These are phyloP conservation scores for Erodium maritimum DNA, from an alignment of 345 rosid species.

Conservation along the genomic window DNA sequence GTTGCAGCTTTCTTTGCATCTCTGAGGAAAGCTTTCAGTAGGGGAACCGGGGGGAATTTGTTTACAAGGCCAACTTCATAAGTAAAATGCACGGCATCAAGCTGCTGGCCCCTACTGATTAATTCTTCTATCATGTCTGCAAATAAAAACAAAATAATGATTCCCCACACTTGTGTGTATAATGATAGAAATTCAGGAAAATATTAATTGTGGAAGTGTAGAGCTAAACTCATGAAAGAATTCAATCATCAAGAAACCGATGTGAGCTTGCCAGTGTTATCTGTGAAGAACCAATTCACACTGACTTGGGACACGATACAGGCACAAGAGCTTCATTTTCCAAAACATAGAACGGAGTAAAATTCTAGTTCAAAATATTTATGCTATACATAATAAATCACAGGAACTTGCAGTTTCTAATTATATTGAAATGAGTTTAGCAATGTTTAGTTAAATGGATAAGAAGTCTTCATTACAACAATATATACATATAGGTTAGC, in stretches of 20 bases:
- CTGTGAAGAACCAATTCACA: not conserved
- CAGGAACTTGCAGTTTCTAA: no score
- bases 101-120: constrained; percentile 87
- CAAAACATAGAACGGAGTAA: no score
- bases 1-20: constrained; percentile 87
- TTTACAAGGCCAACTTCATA: constrained; percentile 85
- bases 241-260: not conserved
- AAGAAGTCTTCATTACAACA: no score
- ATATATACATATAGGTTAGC: no score
- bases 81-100: constrained; percentile 95
- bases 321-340: no score
- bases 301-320: no score
- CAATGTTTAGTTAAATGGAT: no score
- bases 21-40: constrained; percentile 73
- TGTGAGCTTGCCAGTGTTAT: not conserved
- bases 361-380: no score
- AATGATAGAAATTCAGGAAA: not conserved
- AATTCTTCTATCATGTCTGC: constrained; percentile 85
- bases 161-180: not conserved
- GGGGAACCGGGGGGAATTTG: constrained; percentile 80
- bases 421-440: no score
- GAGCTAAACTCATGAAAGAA: no score
- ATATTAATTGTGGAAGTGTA: no score
- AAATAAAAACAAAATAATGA: not conserved
- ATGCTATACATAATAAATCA: no score